A percentile compares a stretch with the other conserved stretches of the same genome.
These are phyloP conservation scores for Parietaria judaica DNA, from an alignment of 306 rosid species.

Conservation along the genomic window DNA sequence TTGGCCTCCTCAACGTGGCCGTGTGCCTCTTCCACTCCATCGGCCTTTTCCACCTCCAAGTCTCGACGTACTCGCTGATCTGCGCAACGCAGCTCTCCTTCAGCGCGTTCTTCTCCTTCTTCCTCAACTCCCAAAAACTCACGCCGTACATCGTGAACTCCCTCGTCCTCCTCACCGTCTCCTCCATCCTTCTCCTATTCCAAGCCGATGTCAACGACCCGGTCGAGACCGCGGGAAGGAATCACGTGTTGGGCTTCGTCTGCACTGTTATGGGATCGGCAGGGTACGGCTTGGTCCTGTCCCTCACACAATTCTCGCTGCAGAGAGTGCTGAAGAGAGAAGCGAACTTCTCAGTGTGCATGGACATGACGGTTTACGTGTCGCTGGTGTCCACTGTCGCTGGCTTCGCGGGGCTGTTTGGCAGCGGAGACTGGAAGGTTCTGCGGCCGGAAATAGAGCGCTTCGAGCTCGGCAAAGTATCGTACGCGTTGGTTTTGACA, in stretches of 20 bases:
- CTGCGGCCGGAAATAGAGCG: conserved; percentile 27
- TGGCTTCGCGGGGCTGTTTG: conserved; percentile 31
- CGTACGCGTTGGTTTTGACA: conserved; percentile 26
- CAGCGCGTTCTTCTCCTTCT: conserved; percentile 39
- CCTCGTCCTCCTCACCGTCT: conserved; percentile 32
- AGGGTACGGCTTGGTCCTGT: conserved; percentile 30
- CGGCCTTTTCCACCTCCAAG: conserved; percentile 39
- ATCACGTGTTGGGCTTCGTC: conserved; percentile 25
- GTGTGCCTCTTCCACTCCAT: conserved; percentile 25
- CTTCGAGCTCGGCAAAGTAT: conserved; percentile 24
- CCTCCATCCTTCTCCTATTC: conserved; percentile 33
- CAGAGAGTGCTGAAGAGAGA: conserved; percentile 26
- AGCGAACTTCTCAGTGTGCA: conserved; percentile 15
- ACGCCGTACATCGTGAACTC: conserved; percentile 33
- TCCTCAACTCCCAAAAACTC: conserved; percentile 32
- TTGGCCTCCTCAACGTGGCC: conserved; percentile 20
- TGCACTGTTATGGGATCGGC: conserved; percentile 45
- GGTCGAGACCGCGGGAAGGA: background rate
- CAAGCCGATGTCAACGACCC: conserved; percentile 11
- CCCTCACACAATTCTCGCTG: conserved; percentile 29
- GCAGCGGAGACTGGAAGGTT: conserved; percentile 33
- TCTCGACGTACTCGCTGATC: conserved; percentile 38
- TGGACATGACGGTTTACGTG: conserved; percentile 34
- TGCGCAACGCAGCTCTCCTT: conserved; percentile 34
- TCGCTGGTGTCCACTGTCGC: conserved; percentile 28